phyloP scores from a whole-genome alignment of 495 filamentous ascomycete species.

The Neurospora tetraspora region DNA sequence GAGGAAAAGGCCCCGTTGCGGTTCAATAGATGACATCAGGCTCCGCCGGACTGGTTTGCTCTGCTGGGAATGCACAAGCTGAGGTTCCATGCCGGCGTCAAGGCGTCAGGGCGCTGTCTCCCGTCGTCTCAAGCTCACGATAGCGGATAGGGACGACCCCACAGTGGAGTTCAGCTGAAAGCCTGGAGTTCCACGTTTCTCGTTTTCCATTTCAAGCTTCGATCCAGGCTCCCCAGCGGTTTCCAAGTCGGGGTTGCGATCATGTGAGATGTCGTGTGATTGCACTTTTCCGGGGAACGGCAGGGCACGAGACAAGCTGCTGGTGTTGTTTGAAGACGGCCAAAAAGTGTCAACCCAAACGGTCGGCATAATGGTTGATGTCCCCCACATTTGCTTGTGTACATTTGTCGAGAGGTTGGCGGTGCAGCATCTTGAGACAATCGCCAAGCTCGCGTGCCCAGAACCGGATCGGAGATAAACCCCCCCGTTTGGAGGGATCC shows the following conservation, averaged over 20 bases:
- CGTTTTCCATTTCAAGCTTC: neutral
- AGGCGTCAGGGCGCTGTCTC: neutral
- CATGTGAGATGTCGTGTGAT: neutral
- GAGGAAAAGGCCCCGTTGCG: neutral
- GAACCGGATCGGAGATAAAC: neutral
- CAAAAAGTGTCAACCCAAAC: neutral
- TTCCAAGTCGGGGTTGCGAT: neutral
- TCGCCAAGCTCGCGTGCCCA: neutral
- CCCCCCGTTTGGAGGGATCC: neutral
- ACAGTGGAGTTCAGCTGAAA: neutral
- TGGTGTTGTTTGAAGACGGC: neutral
- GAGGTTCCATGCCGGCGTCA: neutral
- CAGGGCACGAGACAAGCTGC: neutral
- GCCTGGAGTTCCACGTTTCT: too few relatives aligned
- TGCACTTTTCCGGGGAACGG: neutral
- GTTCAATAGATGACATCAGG: neutral
- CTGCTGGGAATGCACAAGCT: neutral
- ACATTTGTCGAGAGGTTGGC: neutral
- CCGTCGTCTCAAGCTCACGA: neutral
- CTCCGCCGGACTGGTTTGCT: neutral
- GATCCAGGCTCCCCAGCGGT: neutral
- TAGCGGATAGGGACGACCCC: neutral
- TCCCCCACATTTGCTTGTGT: neutral
- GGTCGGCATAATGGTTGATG: neutral
- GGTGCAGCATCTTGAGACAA: neutral